phyloP scores from a whole-genome alignment of 495 filamentous ascomycete genomes.

The Hypoxylon crocopeplum region DNA sequence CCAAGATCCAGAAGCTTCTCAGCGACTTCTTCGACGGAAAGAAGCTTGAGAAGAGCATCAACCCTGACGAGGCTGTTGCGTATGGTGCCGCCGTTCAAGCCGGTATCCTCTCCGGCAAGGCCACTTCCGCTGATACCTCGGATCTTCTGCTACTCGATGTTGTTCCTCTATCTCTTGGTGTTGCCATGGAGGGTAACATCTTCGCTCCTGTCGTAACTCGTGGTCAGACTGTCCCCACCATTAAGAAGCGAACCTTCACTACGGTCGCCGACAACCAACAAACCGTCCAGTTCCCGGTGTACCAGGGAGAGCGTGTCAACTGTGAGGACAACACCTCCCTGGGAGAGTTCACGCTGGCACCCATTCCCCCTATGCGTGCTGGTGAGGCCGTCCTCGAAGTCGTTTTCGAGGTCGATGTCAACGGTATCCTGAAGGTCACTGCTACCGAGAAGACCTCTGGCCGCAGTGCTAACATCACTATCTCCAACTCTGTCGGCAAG shows the following conservation, averaged over 20 bases:
- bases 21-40: constrained; percentile 99
- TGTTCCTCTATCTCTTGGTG: constrained; percentile 95
- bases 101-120: constrained; percentile 97
- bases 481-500: constrained; percentile 99
- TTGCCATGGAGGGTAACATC: constrained; percentile 99
- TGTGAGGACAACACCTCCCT: constrained; percentile 99
- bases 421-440: constrained; percentile 99
- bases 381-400: constrained; percentile 97
- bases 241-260: constrained; percentile 97
- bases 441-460: constrained; percentile 99
- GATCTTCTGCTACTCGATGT: constrained; percentile 97
- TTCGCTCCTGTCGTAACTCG: constrained; percentile 95
- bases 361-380: constrained; percentile 97
- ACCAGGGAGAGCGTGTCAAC: constrained; percentile 99
- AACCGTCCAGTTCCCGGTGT: constrained; percentile 97
- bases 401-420: constrained; percentile 99
- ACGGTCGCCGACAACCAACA: constrained; percentile 96
- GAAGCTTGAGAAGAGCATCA: constrained; percentile 99
- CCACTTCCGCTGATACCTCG: constrained; percentile 90
- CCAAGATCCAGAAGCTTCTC: constrained; percentile 97
- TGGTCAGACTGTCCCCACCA: constrained; percentile 87
- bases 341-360: constrained; percentile 97
- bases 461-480: constrained; percentile 98
- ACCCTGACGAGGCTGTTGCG: constrained; percentile 98
- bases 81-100: constrained; percentile 99